Evolutionary conservation across 768 basidiomycete species (phyloP).

Genomic region (Suillus lakei): DNA sequence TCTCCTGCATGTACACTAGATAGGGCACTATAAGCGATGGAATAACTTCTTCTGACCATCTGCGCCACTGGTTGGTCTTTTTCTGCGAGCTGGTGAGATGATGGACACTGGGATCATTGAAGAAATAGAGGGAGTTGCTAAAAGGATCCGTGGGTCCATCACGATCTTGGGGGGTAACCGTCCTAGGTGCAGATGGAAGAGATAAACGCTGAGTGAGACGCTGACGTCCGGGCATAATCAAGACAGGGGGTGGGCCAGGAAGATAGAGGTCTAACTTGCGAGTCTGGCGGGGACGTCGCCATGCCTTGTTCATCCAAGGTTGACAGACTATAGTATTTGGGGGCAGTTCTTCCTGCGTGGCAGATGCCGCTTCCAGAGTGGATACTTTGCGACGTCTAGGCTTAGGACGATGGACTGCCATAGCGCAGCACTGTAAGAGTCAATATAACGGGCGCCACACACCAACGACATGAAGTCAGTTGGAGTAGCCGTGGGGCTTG

Average conservation of each 20-base stretch:
- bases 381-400: background rate
- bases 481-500: background rate
- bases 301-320: background rate
- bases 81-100: conserved; percentile 8
- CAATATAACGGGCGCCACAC: background rate
- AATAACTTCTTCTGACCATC: conserved; percentile 4
- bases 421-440: background rate
- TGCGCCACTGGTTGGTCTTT: conserved; percentile 4
- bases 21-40: conserved; percentile 3
- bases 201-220: background rate
- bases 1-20: background rate
- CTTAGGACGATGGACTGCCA: background rate
- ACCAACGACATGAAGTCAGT: background rate
- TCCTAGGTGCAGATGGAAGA: background rate
- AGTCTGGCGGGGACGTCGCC: background rate
- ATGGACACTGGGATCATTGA: background rate
- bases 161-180: background rate
- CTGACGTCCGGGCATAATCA: background rate
- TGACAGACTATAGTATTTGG: background rate
- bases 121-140: background rate
- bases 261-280: background rate
- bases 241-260: background rate
- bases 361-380: background rate
- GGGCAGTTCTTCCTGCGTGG: background rate
- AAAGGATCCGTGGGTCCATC: background rate